Base-by-base conservation (phyloP, 2,329 filamentous ascomycete genomes). In the Podosphaera aphanis region DNA sequence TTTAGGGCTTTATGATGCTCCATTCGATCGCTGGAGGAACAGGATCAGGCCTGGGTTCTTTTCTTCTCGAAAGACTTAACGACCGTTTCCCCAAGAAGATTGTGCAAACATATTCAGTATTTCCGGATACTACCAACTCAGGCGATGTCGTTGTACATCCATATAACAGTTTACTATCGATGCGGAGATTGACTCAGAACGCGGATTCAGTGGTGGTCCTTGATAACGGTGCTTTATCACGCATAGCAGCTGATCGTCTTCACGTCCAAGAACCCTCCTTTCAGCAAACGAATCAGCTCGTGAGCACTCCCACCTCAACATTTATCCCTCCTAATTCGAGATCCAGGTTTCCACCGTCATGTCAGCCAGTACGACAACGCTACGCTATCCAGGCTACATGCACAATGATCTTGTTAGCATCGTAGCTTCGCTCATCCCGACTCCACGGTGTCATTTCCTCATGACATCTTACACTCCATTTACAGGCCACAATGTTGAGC, bases 381-480 rank as follows among this genome's bases (percentile, higher is more conserved):
- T 98, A 44, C 75, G 90, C 59, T 98, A 98, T 61, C 90, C 90
- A 1, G 90, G 90, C 35, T 98, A 98, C 65, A 98, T 98, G 90
- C 90, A 98, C 68, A 98, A 98, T 62, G 90, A 98, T 60, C 78
- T 98, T 15, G 86, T 93, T 58, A 90, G 88, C 62, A 95, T 98
- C 56, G 73, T 98, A 48, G 90, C 92, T 20, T 93, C 85, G 18
- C 71, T 98, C 37, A 95, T 98, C 50, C 90, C 90, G 1, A 98
- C 88, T 0, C 92, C 90, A 8, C 79, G 90, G 55, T 93, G 86
- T 60, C 92, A 98, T 65, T 98, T 98, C 72, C 70, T 98, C 48
- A 93, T 94, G 77, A 98, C 90, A 4, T 84, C 88, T 38, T 98
- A 98, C 66, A 98, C 90, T 0, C 90, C 90, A 5, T 98, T 98